Evolutionary conservation across 139 green algal genomes (phyloP), one percentile per base, ranked within the genome.

Genomic region (Chloropicon primus): DNA sequence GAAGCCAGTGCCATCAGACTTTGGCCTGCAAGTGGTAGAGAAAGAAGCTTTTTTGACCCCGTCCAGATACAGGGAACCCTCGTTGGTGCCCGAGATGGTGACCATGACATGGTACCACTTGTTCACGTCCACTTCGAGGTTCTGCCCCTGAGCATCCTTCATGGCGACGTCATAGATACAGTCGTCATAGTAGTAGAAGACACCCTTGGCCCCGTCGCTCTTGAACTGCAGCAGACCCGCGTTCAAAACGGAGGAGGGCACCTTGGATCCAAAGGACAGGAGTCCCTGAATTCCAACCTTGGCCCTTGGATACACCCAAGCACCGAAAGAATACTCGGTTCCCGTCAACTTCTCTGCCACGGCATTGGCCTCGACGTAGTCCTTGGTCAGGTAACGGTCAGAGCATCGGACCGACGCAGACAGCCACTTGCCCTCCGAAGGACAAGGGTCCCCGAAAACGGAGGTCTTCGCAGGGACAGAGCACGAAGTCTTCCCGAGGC

Each of bases 141-240:
- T 71, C 10, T 24, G 24, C 17, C 80, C 80, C 23, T 71, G 17
- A 24, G 26, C 28, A 26, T 80, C 26, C 77, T 84, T 84, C 53
- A 78, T 72, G 22, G 17, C 28, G 21, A 84, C 80, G 53, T 84
- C 80, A 62, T 81, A 62, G 76, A 84, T 84, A 72, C 26, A 75
- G 76, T 84, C 80, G 27, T 84, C 80, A 28, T 84, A 84, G 80
- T 84, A 84, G 77, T 84, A 83, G 78, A 84, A 84, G 28, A 79
- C 54, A 26, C 80, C 80, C 22, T 26, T 80, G 76, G 25, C 75
- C 2, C 25, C 76, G 1, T 72, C 24, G 54, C 80, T 78, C 1
- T 72, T 25, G 76, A 78, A 84, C 77, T 84, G 80, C 23, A 84
- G 80, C n/a, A 84, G 22, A 22, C 23, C 76, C 2, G 76, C 76